Evolutionary conservation across 2,329 filamentous ascomycete species (phyloP).

Genomic region (Fusarium zealandicum): DNA sequence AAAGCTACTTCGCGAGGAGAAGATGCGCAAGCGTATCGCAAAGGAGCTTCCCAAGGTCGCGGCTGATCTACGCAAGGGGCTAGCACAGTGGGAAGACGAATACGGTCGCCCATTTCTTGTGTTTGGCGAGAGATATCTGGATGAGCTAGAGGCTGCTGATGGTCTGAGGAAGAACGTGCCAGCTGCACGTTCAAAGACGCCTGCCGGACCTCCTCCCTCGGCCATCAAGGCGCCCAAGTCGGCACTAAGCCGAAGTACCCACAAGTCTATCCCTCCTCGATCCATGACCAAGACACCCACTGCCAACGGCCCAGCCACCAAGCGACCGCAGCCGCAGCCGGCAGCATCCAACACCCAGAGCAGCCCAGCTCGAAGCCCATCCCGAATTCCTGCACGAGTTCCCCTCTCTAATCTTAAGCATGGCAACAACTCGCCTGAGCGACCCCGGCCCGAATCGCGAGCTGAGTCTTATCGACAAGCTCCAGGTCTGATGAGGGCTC

Average conservation of each 20-base stretch:
- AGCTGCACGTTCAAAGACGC: constrained; percentile 72
- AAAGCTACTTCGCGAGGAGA: constrained; percentile 92
- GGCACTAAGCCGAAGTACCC: constrained; percentile 36
- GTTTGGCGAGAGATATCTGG: constrained; percentile 89
- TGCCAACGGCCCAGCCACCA: constrained; percentile 44
- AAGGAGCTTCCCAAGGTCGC: constrained; percentile 96
- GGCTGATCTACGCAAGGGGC: constrained; percentile 78
- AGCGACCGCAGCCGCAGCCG: constrained; percentile 39
- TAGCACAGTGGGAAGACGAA: constrained; percentile 91
- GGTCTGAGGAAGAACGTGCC: constrained; percentile 60
- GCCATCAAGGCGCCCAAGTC: constrained; percentile 49
- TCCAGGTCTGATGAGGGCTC: constrained; percentile 66
- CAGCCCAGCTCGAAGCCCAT: constrained; percentile 47
- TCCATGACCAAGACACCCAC: constrained; percentile 64
- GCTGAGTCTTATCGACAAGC: constrained; percentile 59
- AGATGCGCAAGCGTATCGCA: constrained; percentile 96
- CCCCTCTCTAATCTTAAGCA: constrained; percentile 74
- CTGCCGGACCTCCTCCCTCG: constrained; percentile 65
- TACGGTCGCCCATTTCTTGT: constrained; percentile 93
- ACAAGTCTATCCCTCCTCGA: constrained; percentile 48
- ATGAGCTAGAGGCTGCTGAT: constrained; percentile 75
- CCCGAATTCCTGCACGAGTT: constrained; percentile 72
- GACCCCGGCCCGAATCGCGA: constrained; percentile 56
- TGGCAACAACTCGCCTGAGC: constrained; percentile 83
- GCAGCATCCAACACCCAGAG: constrained; percentile 38